Percentiles rank a stretch among this genome's conserved stretches.
Evolutionary conservation across 352 stramenopile species (phyloP).

Genomic region (Globisporangium barbulae): DNA sequence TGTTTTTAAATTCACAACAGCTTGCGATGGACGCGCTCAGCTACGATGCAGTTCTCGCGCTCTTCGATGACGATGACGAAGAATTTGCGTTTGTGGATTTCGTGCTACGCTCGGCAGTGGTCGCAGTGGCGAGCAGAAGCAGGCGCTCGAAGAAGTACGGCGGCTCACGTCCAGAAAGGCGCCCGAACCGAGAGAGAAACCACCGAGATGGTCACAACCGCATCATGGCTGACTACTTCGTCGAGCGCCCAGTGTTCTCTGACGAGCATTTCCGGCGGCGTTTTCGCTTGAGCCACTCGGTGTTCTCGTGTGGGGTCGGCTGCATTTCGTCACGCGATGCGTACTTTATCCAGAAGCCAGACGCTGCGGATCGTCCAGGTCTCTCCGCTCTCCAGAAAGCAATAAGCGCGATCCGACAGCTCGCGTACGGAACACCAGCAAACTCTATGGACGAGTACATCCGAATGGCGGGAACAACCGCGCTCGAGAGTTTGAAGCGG

Average conservation of each 20-base stretch:
- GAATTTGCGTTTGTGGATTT: too few relatives aligned
- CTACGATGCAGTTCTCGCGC: too few relatives aligned
- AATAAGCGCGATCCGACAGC: slow-evolving; percentile 17
- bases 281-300: slow-evolving; percentile 1
- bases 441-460: slow-evolving; percentile 21
- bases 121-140: too few relatives aligned
- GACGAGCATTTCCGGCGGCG: slow-evolving; percentile 2
- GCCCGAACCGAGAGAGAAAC: slow-evolving; percentile 6
- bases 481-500: slow-evolving; percentile 7
- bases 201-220: slow-evolving; percentile 8
- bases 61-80: too few relatives aligned
- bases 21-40: too few relatives aligned
- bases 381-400: slow-evolving; percentile 20
- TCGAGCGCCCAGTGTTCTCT: neutral
- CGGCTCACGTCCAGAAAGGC: slow-evolving; percentile 3
- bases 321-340: neutral
- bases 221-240: slow-evolving; percentile 15
- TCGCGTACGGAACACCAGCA: slow-evolving; percentile 13
- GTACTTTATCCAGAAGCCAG: slow-evolving; percentile 12
- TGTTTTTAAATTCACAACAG: too few relatives aligned
- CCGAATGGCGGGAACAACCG: slow-evolving; percentile 10
- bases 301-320: slow-evolving; percentile 8
- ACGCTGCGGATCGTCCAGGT: slow-evolving; percentile 10
- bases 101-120: too few relatives aligned
- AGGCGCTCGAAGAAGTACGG: slow-evolving; percentile 5